Base-by-base conservation (phyloP, 192 early-diverging fungal genomes). In the Coemansia sp. region DNA sequence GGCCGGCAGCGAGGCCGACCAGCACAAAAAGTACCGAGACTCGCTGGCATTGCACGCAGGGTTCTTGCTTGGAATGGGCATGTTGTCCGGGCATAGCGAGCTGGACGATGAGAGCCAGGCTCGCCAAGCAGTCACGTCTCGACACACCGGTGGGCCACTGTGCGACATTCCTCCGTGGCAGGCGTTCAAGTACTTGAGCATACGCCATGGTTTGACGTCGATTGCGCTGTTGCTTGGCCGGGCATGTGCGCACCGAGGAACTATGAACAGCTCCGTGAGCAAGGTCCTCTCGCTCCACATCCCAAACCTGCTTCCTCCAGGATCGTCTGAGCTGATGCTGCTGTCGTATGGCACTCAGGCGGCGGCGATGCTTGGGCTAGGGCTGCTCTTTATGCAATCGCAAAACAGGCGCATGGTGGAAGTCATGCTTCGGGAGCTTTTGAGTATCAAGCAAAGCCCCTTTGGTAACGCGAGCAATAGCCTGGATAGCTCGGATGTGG, bases 141-240 rank as follows among this genome's bases (percentile, higher is more conserved):
- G 89, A 86, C 19, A 55, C 28, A n/a, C 26, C 26, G 52, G 26
- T 14, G 94, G 95, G 2, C 90, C 91, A 58, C 76, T 96, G 6
- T 81, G 77, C 68, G 77, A 86, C 16, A 80, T 97, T 47, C 87
- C 87, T 2, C 74, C 81, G 6, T 88, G 88, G 73, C 87, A 89
- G 68, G 81, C 85, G 4, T 78, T 83, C 70, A 73, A 75, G 66
- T 97, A 93, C 70, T 83, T 96, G 40, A 86, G 85, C 38, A 78
- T 83, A 35, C 86, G 93, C 10, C 87, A 91, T 60, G 85, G 89
- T 8, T 62, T 92, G 49, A 91, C 89, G 1, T 84, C 88, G 0
- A 86, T 92, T 47, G 95, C 89, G 0, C 81, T 93, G 30, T 74
- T 97, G 2, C 80, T 98, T 3, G 95, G 96, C 13, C 66, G 91